Percentiles rank a stretch among this genome's conserved stretches.
Evolutionary conservation across 2,329 filamentous ascomycete species (phyloP).

Genomic region (Dendrostoma leiphaemia): DNA sequence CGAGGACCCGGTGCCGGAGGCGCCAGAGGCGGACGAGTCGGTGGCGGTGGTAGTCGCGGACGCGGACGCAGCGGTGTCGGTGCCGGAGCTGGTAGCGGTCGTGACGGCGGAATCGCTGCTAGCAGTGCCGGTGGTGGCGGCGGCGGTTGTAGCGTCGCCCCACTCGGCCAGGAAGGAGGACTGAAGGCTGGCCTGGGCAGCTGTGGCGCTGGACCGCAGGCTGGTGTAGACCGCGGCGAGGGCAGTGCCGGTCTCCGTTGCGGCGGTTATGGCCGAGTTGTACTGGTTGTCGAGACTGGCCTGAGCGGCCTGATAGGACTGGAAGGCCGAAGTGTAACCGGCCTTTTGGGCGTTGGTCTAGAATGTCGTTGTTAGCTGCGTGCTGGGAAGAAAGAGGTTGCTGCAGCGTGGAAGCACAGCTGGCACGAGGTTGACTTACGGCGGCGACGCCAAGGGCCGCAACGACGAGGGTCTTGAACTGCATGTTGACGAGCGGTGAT

Average conservation of each 20-base stretch:
- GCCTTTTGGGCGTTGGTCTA: neutral
- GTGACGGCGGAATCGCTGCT: neutral
- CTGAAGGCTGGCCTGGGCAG: slow-evolving; percentile 1
- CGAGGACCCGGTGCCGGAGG: neutral
- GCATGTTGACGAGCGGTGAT: slow-evolving; percentile 8
- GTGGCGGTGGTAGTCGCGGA: neutral
- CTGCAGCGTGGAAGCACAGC: no score
- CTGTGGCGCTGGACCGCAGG: neutral
- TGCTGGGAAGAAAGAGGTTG: no score
- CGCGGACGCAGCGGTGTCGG: neutral
- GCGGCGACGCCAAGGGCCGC: slow-evolving; percentile 4
- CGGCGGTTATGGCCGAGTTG: neutral
- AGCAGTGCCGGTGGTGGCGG: neutral
- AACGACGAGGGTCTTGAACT: slow-evolving; percentile 13
- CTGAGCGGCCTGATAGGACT: neutral
- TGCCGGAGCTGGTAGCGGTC: neutral
- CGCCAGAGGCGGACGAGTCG: neutral
- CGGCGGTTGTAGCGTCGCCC: neutral
- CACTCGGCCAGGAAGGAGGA: slow-evolving; percentile 1
- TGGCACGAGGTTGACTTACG: neutral
- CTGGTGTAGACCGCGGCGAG: neutral
- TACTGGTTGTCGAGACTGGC: neutral
- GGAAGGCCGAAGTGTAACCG: neutral
- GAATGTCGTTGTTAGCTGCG: neutral
- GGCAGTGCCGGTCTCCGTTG: neutral